phyloP scores from a whole-genome alignment of 164 flowering plant species.

The Annona cherimola region DNA sequence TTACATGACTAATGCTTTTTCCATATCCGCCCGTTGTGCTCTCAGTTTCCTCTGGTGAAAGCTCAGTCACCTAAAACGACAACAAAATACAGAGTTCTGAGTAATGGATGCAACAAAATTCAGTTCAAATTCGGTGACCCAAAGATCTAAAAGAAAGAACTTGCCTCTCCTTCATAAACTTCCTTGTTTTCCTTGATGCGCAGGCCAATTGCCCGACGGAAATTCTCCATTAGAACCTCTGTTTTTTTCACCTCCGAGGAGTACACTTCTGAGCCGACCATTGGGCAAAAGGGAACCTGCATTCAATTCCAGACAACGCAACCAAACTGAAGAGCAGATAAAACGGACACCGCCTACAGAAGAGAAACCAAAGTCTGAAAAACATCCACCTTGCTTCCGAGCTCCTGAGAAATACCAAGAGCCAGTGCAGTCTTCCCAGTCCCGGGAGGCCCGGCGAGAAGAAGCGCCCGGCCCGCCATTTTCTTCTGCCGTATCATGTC shows the following conservation, averaged over 20 bases:
- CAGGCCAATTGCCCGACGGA: conserved; percentile 91
- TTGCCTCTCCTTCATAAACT: conserved; percentile 99
- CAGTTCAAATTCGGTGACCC: neutral
- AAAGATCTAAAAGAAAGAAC: conserved; percentile 11
- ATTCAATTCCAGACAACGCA: neutral
- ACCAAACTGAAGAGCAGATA: neutral
- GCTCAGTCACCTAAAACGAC: conserved; percentile 78
- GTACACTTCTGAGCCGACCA: conserved; percentile 99
- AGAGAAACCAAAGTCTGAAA: neutral
- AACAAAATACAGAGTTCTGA: neutral
- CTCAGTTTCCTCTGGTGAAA: conserved; percentile 96
- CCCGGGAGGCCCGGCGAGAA: conserved; percentile 96
- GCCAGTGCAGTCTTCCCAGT: conserved; percentile 99
- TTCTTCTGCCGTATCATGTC: conserved; percentile 93
- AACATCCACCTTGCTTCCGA: conserved; percentile 82
- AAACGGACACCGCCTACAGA: neutral
- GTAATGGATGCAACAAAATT: neutral
- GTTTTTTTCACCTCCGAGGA: conserved; percentile 99
- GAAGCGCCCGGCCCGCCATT: conserved; percentile 97
- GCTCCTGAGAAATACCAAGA: conserved; percentile 90
- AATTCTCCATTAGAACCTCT: conserved; percentile 97
- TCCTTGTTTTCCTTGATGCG: conserved; percentile 97
- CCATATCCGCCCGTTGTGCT: conserved; percentile 94
- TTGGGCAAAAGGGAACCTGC: conserved; percentile 98
- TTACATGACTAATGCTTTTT: conserved; percentile 90